phyloP scores from a whole-genome alignment of 129 eudicot genomes.

The Lonicera japonica region DNA sequence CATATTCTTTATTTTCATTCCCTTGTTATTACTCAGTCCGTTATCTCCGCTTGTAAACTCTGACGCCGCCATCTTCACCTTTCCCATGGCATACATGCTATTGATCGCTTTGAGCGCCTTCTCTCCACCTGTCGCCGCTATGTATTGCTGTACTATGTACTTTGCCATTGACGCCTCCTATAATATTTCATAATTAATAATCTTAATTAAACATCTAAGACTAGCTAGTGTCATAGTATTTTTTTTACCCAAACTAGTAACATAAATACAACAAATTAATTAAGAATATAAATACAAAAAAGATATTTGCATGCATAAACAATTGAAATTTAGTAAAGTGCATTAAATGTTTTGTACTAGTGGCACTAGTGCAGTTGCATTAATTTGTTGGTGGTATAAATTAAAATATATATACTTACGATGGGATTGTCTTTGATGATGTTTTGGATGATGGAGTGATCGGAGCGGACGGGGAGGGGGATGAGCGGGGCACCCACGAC shows the following conservation, averaged over 20 bases:
- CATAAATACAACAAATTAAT: too few relatives aligned
- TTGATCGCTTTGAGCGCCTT: slow-evolving; percentile 51
- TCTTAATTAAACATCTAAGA: background rate
- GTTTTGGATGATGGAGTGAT: slow-evolving; percentile 23
- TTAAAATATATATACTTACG: too few relatives aligned
- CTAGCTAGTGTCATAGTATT: too few relatives aligned
- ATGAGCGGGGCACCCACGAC: slow-evolving; percentile 90
- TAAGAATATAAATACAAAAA: too few relatives aligned
- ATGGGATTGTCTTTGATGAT: slow-evolving; percentile 75
- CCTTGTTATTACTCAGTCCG: slow-evolving; percentile 21
- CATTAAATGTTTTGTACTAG: too few relatives aligned
- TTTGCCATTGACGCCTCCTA: slow-evolving; percentile 93
- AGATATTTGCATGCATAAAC: too few relatives aligned
- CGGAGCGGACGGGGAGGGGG: slow-evolving; percentile 57
- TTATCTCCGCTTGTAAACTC: slow-evolving; percentile 55
- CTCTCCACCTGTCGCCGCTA: slow-evolving; percentile 91
- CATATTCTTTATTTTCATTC: slow-evolving; percentile 37
- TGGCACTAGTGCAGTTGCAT: too few relatives aligned
- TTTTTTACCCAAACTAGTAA: background rate
- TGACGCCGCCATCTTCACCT: slow-evolving; percentile 84
- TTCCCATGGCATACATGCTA: slow-evolving; percentile 84
- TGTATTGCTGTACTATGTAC: slow-evolving; percentile 84
- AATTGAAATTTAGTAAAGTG: too few relatives aligned
- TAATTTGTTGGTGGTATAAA: too few relatives aligned
- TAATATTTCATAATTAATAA: background rate